These are phyloP conservation scores for Candida ponderosae DNA, from an alignment of 805 yeast species.

Conservation along the genomic window DNA sequence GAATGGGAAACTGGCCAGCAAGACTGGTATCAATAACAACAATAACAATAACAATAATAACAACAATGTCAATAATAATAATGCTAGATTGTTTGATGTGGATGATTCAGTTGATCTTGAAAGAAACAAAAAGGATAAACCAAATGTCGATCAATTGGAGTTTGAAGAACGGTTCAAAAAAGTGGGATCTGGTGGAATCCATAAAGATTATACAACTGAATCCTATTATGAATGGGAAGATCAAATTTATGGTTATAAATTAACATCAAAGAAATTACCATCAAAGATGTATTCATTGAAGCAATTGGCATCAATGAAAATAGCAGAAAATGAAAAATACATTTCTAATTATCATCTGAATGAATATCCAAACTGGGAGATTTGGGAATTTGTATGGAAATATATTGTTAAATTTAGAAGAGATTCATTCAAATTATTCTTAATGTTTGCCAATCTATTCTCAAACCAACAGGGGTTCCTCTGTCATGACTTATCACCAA, in stretches of 20 bases:
- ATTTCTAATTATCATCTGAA: slow-evolving; percentile 7
- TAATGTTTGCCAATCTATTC: slow-evolving; percentile 20
- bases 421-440: slow-evolving; percentile 23
- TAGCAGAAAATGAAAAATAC: slow-evolving; percentile 18
- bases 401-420: slow-evolving; percentile 18
- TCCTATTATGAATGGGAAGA: slow-evolving; percentile 13
- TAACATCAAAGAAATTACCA: slow-evolving; percentile 4
- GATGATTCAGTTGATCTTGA: background rate
- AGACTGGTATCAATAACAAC: too few species aligned
- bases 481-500: slow-evolving; percentile 6
- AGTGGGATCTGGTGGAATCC: slow-evolving; percentile 13
- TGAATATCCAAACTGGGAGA: slow-evolving; percentile 9
- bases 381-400: slow-evolving; percentile 27
- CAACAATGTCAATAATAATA: too few species aligned
- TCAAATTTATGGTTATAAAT: slow-evolving; percentile 4
- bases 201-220: slow-evolving; percentile 10
- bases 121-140: background rate
- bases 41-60: too few species aligned
- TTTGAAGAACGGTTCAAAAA: slow-evolving; percentile 8
- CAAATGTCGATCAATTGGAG: slow-evolving; percentile 1
- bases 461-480: slow-evolving; percentile 7
- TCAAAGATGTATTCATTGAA: slow-evolving; percentile 14
- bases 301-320: slow-evolving; percentile 13
- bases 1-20: too few species aligned
- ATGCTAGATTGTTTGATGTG: background rate